Conservation (phyloP, 805 yeast species). For the Ogataea dorogensis region DNA sequence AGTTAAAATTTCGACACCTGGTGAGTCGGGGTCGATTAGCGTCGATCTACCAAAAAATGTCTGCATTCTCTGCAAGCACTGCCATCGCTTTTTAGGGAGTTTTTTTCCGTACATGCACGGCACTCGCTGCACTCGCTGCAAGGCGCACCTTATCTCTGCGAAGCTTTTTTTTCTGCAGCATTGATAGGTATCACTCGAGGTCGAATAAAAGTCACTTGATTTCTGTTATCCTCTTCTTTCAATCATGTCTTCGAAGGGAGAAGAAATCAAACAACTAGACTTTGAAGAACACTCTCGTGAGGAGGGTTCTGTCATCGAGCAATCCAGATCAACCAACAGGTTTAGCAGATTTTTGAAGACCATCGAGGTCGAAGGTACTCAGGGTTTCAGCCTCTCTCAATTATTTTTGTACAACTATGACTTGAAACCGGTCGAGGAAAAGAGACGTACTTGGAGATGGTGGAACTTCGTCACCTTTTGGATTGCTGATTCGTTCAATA, state of each 20-base stretch:
- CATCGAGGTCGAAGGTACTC: slow-evolving; percentile 31
- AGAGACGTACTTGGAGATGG: slow-evolving; percentile 84
- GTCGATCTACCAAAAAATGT: not conserved
- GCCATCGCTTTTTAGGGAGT: too few relatives aligned
- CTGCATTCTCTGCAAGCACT: slow-evolving; percentile 1
- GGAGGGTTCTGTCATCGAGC: slow-evolving; percentile 7
- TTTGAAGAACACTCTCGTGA: slow-evolving; percentile 4
- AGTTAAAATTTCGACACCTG: slow-evolving; percentile 1
- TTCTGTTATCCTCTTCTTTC: too few relatives aligned
- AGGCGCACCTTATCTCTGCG: slow-evolving; percentile 5
- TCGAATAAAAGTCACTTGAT: not conserved
- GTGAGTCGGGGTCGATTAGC: not conserved
- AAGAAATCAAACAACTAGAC: slow-evolving; percentile 5
- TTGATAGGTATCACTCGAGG: slow-evolving; percentile 1
- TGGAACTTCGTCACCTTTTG: slow-evolving; percentile 76
- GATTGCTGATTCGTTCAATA: slow-evolving; percentile 87
- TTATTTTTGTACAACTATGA: slow-evolving; percentile 72
- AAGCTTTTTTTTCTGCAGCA: slow-evolving; percentile 1
- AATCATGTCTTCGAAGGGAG: slow-evolving; percentile 4
- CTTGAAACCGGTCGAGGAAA: slow-evolving; percentile 72
- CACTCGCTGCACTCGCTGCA: too few relatives aligned
- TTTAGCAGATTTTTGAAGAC: slow-evolving; percentile 12
- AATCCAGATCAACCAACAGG: slow-evolving; percentile 1
- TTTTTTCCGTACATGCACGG: too few relatives aligned
- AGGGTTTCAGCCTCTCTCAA: slow-evolving; percentile 49